phyloP scores from a whole-genome alignment of 495 filamentous ascomycete genomes.

The Chlorociboria aeruginascens region DNA sequence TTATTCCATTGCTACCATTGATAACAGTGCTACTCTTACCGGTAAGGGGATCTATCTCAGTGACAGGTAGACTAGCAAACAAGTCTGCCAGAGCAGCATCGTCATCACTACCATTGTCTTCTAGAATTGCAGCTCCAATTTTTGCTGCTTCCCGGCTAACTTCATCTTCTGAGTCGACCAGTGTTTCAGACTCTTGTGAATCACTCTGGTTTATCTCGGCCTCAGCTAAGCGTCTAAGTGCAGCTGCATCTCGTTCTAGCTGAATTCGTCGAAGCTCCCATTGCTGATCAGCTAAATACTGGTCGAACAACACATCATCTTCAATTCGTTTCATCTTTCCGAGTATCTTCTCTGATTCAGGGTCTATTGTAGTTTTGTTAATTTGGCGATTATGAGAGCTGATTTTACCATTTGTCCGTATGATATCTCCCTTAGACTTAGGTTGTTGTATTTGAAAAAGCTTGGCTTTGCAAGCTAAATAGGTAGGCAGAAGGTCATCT shows the following conservation, averaged over 20 bases:
- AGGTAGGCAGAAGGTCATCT: conserved; percentile 64
- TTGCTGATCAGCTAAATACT: conserved; percentile 54
- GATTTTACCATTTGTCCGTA: neutral
- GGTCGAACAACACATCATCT: conserved; percentile 79
- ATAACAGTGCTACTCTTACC: conserved; percentile 39
- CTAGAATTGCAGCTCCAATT: conserved; percentile 37
- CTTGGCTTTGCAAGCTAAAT: conserved; percentile 56
- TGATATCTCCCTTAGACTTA: neutral
- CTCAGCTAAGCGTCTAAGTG: conserved; percentile 10
- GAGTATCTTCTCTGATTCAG: conserved; percentile 48
- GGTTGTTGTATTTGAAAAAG: conserved; percentile 51
- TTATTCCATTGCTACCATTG: conserved; percentile 35
- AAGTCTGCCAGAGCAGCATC: conserved; percentile 41
- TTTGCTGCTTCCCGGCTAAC: conserved; percentile 36
- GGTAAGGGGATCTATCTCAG: conserved; percentile 39
- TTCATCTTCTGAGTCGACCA: conserved; percentile 29
- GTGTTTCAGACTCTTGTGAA: conserved; percentile 15
- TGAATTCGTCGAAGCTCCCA: conserved; percentile 59
- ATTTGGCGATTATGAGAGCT: neutral
- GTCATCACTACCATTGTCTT: conserved; percentile 38
- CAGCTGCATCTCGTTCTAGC: conserved; percentile 46
- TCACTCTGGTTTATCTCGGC: conserved; percentile 21
- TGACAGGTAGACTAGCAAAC: conserved; percentile 58
- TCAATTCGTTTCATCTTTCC: conserved; percentile 66
- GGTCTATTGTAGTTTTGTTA: conserved; percentile 22